Conservation (phyloP, 129 eudicot genomes). For the Solidago caesia region DNA sequence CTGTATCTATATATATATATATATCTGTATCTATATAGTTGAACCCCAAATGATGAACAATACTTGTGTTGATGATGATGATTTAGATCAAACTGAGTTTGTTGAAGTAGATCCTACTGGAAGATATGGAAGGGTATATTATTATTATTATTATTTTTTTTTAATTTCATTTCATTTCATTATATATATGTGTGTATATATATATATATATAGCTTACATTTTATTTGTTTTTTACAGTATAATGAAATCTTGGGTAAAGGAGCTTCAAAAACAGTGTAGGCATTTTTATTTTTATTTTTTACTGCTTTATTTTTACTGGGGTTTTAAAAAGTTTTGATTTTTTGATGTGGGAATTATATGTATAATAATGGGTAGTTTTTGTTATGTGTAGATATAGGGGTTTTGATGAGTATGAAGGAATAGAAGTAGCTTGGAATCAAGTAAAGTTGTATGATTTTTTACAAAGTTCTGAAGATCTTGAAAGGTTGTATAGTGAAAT, state of each 20-base stretch:
- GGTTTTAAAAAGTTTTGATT: background rate
- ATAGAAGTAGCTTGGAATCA: constrained; percentile 98
- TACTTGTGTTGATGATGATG: constrained; percentile 7
- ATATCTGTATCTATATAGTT: too few relatives aligned
- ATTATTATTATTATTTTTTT: background rate
- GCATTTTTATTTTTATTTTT: constrained; percentile 20
- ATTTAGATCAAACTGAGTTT: constrained; percentile 60
- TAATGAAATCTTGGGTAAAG: constrained; percentile 87
- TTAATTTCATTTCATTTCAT: background rate
- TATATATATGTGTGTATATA: background rate
- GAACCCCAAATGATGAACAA: constrained; percentile 18
- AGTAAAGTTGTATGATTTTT: constrained; percentile 77
- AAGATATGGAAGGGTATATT: constrained; percentile 85
- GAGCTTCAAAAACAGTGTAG: constrained; percentile 93
- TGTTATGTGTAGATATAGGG: constrained; percentile 54
- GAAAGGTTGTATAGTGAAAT: constrained; percentile 84
- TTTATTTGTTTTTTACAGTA: constrained; percentile 51
- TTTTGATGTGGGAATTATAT: too few relatives aligned
- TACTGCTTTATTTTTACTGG: background rate
- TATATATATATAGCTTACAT: background rate
- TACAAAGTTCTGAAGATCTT: constrained; percentile 89
- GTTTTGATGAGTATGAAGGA: constrained; percentile 95
- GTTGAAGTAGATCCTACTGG: constrained; percentile 96
- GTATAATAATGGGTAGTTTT: background rate
- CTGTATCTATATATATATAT: too few relatives aligned